Evolutionary conservation across 495 filamentous ascomycete genomes (phyloP), one percentile per base, ranked within the genome.

Genomic region (Xylaria telfairii): DNA sequence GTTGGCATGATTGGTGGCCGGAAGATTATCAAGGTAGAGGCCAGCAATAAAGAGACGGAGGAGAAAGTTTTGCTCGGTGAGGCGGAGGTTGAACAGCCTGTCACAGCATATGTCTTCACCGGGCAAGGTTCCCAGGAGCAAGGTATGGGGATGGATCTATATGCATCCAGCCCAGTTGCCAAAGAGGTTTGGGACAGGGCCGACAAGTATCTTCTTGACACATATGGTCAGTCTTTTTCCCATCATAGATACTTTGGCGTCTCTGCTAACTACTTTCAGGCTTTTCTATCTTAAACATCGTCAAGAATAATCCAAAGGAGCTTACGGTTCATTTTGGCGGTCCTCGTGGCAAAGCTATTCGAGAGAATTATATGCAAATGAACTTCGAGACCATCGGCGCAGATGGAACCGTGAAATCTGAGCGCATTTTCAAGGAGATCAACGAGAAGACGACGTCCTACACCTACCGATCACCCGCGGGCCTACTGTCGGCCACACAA

Each of bases 111-210:
- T 74, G 93, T 99, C 71, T 99, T 99, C 83, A 99, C 96, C 62
- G 96, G 96, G 44, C 96, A 99, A 80, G 96, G 96, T 60, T 96
- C 93, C 42, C 96, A 99, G 80, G 96, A 98, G 80, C 96, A 98
- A 79, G 96, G 96, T 61, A 99, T 99, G 96, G 96, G 96, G 82
- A 99, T 99, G 96, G 96, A 98, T 79, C 88, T 99, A 44, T 99
- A 99, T 76, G 91, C 83, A 69, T 95, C 90, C 83, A 98, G 95
- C 77, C 85, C 90, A 3, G 96, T 99, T 42, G 96, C 96, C 59
- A 93, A 92, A 82, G 95, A 98, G 78, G 96, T 99, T 37, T 99
- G 96, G 96, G 95, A 99, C 79, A 90, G 95, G 49, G 96, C 96
- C 34, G 96, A 99, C 82, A 93, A 91, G 79, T 96, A 99, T 78